Percentiles rank a stretch among this genome's conserved stretches.
Conservation (phyloP, 2,329 filamentous ascomycete species). For the Ascocoryne sarcoides region DNA sequence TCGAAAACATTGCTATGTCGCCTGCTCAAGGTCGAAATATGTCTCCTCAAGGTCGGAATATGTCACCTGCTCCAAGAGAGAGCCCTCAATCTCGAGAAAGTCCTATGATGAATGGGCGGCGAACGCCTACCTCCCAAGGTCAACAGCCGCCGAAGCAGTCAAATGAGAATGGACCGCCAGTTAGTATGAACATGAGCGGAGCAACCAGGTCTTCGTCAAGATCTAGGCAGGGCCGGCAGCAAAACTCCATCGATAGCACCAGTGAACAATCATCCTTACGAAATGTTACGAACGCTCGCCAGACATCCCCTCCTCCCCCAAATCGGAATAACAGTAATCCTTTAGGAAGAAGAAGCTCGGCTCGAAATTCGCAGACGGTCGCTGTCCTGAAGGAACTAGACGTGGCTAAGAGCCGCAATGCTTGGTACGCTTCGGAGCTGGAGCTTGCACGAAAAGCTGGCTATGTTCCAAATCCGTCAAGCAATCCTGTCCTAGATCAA, state of each 20-base stretch:
- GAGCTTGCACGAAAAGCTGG: slow-evolving; percentile 86
- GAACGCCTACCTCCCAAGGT: slow-evolving; percentile 52
- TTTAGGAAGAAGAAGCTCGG: slow-evolving; percentile 52
- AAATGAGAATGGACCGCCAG: slow-evolving; percentile 20
- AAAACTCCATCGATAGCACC: slow-evolving; percentile 60
- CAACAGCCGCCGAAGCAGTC: slow-evolving; percentile 30
- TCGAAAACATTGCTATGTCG: slow-evolving; percentile 37
- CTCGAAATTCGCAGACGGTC: slow-evolving; percentile 50
- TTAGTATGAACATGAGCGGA: slow-evolving; percentile 15
- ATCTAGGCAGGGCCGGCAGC: slow-evolving; percentile 48
- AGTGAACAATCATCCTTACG: slow-evolving; percentile 45
- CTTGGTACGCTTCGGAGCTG: slow-evolving; percentile 94
- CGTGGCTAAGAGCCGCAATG: slow-evolving; percentile 73
- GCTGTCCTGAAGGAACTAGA: slow-evolving; percentile 82
- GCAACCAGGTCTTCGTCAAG: slow-evolving; percentile 35
- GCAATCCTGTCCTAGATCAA: slow-evolving; percentile 67
- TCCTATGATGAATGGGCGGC: slow-evolving; percentile 49
- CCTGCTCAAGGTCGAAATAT: slow-evolving; percentile 31
- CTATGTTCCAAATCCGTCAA: slow-evolving; percentile 64
- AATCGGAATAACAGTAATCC: slow-evolving; percentile 48
- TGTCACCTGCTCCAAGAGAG: slow-evolving; percentile 30
- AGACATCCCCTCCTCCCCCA: slow-evolving; percentile 51
- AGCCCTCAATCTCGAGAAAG: slow-evolving; percentile 38
- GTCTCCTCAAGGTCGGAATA: slow-evolving; percentile 12
- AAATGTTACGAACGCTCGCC: slow-evolving; percentile 33